phyloP scores from a whole-genome alignment of 2,329 filamentous ascomycete species.

The Bisporella sp. region DNA sequence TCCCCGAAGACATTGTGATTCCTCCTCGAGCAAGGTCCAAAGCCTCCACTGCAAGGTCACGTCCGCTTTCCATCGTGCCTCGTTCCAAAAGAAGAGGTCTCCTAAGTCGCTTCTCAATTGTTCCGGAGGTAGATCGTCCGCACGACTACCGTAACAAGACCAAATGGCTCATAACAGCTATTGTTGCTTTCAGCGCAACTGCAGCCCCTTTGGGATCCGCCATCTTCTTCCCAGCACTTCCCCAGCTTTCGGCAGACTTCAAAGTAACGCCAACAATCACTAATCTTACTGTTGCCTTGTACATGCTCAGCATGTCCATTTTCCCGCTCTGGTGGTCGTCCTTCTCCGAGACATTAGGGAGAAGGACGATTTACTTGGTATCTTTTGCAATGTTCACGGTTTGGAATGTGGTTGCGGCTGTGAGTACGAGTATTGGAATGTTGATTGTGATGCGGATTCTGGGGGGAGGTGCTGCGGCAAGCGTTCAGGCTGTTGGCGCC shows the following conservation, averaged over 20 bases:
- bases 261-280: constrained; percentile 56
- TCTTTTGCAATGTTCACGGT: constrained; percentile 68
- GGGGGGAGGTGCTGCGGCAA: constrained; percentile 69
- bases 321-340: constrained; percentile 80
- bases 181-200: constrained; percentile 70
- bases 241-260: constrained; percentile 55
- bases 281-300: constrained; percentile 71
- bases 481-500: constrained; percentile 75
- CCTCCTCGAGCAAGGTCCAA: constrained; percentile 24
- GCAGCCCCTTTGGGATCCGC: constrained; percentile 78
- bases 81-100: constrained; percentile 59
- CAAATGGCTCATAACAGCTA: constrained; percentile 80
- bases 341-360: constrained; percentile 67
- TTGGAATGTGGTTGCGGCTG: constrained; percentile 62
- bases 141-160: constrained; percentile 64
- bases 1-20: constrained; percentile 2
- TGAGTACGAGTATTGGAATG: constrained; percentile 66
- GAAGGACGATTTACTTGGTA: constrained; percentile 70
- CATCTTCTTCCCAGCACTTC: constrained; percentile 72
- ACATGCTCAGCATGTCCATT: constrained; percentile 78
- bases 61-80: constrained; percentile 35
- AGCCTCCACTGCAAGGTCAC: constrained; percentile 34
- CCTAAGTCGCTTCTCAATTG: constrained; percentile 60
- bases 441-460: constrained; percentile 70
- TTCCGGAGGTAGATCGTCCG: constrained; percentile 74